Conservation (phyloP, 352 stramenopile species). For the Pythium folliculosum region DNA sequence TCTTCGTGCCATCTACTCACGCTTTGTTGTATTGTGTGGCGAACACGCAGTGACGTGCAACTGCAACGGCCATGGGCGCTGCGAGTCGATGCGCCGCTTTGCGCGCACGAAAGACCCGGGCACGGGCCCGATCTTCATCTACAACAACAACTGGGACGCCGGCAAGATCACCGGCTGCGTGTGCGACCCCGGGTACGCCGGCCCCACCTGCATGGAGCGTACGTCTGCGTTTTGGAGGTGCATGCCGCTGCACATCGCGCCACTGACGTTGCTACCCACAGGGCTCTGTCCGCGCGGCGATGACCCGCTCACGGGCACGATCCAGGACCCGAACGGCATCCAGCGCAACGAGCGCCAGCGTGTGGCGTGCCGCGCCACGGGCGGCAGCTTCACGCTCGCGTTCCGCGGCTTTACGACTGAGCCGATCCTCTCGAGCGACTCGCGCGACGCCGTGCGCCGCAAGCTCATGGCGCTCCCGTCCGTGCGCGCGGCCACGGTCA, state of each 20-base stretch:
- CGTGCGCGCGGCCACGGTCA: conserved; percentile 63
- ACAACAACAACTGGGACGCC: conserved; percentile 81
- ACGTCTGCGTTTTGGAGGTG: conserved; percentile 13
- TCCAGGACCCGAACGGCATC: conserved; percentile 57
- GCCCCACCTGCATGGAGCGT: conserved; percentile 72
- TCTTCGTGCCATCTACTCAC: not conserved
- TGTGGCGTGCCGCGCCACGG: conserved; percentile 72
- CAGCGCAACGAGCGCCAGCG: conserved; percentile 74
- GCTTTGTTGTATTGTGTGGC: not conserved
- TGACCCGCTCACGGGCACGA: conserved; percentile 83
- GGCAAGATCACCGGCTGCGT: conserved; percentile 85
- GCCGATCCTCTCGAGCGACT: conserved; percentile 61
- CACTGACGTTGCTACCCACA: conserved; percentile 13
- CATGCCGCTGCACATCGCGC: not conserved
- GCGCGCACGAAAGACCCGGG: conserved; percentile 65
- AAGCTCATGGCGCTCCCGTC: conserved; percentile 67
- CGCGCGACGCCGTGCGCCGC: conserved; percentile 41
- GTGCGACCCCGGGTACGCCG: conserved; percentile 80
- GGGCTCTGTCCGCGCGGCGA: conserved; percentile 80
- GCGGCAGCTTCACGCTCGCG: conserved; percentile 83
- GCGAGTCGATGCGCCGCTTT: conserved; percentile 68
- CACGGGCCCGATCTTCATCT: conserved; percentile 45
- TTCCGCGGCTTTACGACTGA: conserved; percentile 79
- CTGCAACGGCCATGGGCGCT: conserved; percentile 83
- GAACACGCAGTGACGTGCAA: conserved; percentile 53